Conservation (phyloP, 306 rosid genomes). For the Elaeagnus macrophylla region DNA sequence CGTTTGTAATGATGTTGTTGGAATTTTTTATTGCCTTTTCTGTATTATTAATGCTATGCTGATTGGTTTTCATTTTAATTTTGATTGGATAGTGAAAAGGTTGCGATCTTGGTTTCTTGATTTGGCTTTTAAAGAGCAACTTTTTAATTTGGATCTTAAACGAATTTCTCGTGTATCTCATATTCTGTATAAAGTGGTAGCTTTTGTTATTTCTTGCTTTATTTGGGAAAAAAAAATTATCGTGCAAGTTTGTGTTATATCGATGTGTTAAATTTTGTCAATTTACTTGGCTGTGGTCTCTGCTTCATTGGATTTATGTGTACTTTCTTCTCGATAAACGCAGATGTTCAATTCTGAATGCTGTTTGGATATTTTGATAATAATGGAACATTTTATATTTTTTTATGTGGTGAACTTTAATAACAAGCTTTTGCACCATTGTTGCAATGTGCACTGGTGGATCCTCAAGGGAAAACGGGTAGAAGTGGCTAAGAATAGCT, state of each 20-base stretch:
- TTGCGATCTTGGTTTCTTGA: background rate
- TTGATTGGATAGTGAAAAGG: background rate
- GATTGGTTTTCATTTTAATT: background rate
- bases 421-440: no score
- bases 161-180: no score
- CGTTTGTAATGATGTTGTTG: background rate
- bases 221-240: no score
- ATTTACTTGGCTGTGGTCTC: background rate
- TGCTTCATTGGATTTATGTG: background rate
- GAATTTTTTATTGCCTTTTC: background rate
- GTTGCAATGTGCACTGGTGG: background rate
- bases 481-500: slow-evolving; percentile 8
- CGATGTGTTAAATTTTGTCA: background rate
- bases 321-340: background rate
- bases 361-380: background rate
- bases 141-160: background rate
- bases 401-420: no score
- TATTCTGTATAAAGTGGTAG: no score
- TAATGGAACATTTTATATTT: background rate
- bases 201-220: no score
- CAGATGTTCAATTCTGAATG: background rate
- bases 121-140: background rate
- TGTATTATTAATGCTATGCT: background rate
- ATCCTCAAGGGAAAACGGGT: background rate
- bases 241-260: background rate